phyloP scores from a whole-genome alignment of 192 early-diverging fungal genomes.

The Coemansia sp. region DNA sequence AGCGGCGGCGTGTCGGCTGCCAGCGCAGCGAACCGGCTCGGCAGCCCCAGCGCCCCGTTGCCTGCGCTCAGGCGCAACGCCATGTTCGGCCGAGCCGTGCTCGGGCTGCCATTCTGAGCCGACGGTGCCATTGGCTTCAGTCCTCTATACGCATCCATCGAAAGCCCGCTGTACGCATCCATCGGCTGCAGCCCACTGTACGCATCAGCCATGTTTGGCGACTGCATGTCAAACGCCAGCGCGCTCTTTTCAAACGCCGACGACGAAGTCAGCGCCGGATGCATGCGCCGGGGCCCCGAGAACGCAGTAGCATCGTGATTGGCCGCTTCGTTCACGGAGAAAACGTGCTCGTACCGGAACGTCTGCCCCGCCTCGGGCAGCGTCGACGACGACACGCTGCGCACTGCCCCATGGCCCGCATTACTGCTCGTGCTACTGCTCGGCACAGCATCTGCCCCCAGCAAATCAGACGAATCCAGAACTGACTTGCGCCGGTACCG shows the following conservation, averaged over 20 bases:
- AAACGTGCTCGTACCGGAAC: conserved; percentile 47
- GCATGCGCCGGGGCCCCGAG: conserved; percentile 1
- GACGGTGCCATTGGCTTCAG: conserved; percentile 21
- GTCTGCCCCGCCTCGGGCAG: conserved; percentile 12
- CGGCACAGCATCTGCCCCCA: conserved; percentile 4
- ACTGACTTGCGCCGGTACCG: conserved; percentile 55
- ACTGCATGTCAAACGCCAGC: conserved; percentile 19
- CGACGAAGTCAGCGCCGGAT: conserved; percentile 1
- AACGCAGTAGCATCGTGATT: conserved; percentile 11
- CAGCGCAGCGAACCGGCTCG: conserved; percentile 11
- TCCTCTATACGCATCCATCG: conserved; percentile 1
- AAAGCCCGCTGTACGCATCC: conserved; percentile 1
- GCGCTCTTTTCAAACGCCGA: conserved; percentile 24
- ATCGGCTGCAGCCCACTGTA: conserved; percentile 24
- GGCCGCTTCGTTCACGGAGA: conserved; percentile 34
- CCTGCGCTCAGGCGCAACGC: conserved; percentile 19
- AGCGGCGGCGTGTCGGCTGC: conserved; percentile 33
- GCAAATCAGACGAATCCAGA: conserved; percentile 26
- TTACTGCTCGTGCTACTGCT: conserved; percentile 19
- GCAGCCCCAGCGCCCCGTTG: conserved; percentile 35
- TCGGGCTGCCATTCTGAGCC: not conserved
- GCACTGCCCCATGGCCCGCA: conserved; percentile 11
- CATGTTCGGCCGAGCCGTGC: not conserved
- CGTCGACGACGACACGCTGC: conserved; percentile 34
- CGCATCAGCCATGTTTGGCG: not conserved